Evolutionary conservation across 139 green algal genomes (phyloP).

Genomic region (Closterium sp.): DNA sequence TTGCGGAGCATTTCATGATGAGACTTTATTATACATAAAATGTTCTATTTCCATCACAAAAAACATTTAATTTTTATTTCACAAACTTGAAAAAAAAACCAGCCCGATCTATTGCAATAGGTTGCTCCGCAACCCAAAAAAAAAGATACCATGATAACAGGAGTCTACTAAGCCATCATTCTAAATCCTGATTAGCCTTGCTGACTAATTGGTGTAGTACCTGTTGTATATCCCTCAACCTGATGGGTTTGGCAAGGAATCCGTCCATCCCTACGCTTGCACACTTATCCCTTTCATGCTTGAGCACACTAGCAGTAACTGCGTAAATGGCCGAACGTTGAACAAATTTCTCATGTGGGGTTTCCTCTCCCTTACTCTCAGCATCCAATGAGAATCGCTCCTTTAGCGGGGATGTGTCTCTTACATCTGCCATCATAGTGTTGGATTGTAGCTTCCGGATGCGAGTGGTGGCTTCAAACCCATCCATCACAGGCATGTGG

Average conservation of each 20-base stretch:
- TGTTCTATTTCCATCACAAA: too few relatives aligned
- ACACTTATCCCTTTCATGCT: not conserved
- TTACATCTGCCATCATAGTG: not conserved
- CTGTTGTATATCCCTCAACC: not conserved
- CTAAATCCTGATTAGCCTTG: not conserved
- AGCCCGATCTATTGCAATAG: too few relatives aligned
- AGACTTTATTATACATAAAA: too few relatives aligned
- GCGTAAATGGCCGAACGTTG: not conserved
- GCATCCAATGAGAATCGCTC: not conserved
- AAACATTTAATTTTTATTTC: too few relatives aligned
- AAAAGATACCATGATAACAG: too few relatives aligned
- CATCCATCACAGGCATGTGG: conserved; percentile 15
- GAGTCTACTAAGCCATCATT: too few relatives aligned
- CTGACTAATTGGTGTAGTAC: not conserved
- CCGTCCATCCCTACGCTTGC: not conserved
- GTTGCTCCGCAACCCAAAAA: too few relatives aligned
- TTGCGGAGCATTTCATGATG: too few relatives aligned
- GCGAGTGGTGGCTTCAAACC: conserved; percentile 7
- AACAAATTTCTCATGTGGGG: not conserved
- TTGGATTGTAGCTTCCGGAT: not conserved
- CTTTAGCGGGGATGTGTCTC: not conserved
- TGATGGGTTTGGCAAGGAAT: not conserved
- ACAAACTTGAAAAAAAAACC: too few relatives aligned
- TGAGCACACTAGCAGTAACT: not conserved
- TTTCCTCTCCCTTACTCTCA: not conserved